Conservation (phyloP, 2,329 filamentous ascomycete genomes). For the Colletotrichum neosansevieriae region DNA sequence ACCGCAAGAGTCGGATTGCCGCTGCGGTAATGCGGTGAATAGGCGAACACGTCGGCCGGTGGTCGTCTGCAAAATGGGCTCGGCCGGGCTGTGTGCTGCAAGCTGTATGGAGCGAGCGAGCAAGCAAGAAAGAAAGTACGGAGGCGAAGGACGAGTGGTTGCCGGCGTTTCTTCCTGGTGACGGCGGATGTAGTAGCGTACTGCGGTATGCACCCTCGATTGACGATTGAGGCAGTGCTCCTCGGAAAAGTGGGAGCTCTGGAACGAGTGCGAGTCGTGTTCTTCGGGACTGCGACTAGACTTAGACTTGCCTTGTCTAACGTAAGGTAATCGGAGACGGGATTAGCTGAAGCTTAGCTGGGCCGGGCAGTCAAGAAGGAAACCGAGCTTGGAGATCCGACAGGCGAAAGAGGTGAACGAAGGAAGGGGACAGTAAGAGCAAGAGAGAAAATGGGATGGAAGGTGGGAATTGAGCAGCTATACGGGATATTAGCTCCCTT, state of each 20-base stretch:
- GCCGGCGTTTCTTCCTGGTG: neutral
- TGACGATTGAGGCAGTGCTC: conserved; percentile 31
- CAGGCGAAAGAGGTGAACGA: neutral
- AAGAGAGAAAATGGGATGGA: neutral
- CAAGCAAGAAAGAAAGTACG: neutral
- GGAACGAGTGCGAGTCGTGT: conserved; percentile 34
- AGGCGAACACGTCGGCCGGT: conserved; percentile 6
- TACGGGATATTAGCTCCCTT: no score
- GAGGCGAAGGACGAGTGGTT: neutral
- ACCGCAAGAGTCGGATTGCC: conserved; percentile 7
- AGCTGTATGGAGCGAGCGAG: conserved; percentile 1
- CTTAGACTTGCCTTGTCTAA: conserved; percentile 5
- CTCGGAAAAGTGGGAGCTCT: conserved; percentile 31
- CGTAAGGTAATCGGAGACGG: neutral
- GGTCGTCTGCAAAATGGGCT: neutral
- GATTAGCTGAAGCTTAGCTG: neutral
- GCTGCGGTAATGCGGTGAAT: neutral
- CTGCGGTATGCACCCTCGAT: conserved; percentile 19
- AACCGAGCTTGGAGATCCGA: no score
- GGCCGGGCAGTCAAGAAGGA: neutral
- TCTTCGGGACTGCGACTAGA: neutral
- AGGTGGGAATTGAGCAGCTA: neutral
- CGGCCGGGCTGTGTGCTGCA: conserved; percentile 25
- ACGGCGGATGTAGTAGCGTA: conserved; percentile 33
- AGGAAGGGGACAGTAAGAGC: neutral